phyloP scores from a whole-genome alignment of 257 asterid species.

The Solanum chiquidenum region DNA sequence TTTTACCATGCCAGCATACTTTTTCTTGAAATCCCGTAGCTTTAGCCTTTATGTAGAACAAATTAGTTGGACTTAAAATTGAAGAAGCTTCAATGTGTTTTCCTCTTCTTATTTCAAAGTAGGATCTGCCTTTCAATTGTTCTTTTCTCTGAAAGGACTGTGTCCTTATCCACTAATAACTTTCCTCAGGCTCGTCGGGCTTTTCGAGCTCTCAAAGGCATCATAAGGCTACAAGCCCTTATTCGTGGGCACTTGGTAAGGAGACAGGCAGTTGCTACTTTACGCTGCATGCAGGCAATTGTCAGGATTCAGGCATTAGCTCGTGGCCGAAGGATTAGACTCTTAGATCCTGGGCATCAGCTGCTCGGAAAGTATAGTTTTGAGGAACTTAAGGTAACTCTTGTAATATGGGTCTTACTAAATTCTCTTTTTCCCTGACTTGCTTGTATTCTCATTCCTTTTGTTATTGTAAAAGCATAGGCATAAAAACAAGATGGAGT shows the following conservation, averaged over 20 bases:
- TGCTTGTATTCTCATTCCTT: neutral
- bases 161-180: neutral
- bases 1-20: neutral
- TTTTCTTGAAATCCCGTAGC: neutral
- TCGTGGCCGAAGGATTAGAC: constrained; percentile 28
- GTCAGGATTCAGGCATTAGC: constrained; percentile 41
- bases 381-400: constrained; percentile 16
- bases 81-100: neutral
- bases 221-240: constrained; percentile 37
- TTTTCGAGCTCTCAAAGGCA: constrained; percentile 31
- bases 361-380: neutral
- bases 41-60: neutral
- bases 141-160: neutral
- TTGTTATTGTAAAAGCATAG: neutral
- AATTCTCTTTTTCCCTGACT: neutral
- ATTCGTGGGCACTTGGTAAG: constrained; percentile 45
- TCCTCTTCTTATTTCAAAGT: neutral
- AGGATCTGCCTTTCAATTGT: neutral
- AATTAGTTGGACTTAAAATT: neutral
- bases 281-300: constrained; percentile 32
- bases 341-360: neutral
- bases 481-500: neutral
- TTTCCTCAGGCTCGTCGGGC: constrained; percentile 28
- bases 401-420: neutral
- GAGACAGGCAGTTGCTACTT: constrained; percentile 43